These are phyloP conservation scores for Dianthus caryophyllus DNA, from an alignment of 148 eudicot species.

Conservation along the genomic window DNA sequence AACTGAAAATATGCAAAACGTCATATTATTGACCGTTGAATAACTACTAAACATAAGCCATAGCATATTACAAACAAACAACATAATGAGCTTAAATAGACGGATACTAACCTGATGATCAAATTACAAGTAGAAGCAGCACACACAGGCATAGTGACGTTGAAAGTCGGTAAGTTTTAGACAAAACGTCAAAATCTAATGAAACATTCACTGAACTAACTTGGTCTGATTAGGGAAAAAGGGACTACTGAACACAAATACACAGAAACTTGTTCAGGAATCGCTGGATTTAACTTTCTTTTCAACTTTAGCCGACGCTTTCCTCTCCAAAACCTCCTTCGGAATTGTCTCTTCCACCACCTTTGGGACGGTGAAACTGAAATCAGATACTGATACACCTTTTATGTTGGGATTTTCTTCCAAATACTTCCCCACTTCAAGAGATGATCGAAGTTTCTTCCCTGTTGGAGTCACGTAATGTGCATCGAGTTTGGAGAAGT, in stretches of 20 bases:
- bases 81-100: too few species aligned
- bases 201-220: not conserved
- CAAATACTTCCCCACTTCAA: constrained; percentile 38
- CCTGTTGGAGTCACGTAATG: constrained; percentile 57
- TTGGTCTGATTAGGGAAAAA: not conserved
- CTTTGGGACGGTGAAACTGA: constrained; percentile 58
- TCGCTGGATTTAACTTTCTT: constrained; percentile 28
- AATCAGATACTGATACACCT: constrained; percentile 38
- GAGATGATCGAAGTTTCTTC: constrained; percentile 37
- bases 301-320: constrained; percentile 24
- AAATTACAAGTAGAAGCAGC: too few species aligned
- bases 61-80: too few species aligned
- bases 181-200: too few species aligned
- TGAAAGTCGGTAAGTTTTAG: not conserved
- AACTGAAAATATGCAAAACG: too few species aligned
- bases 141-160: not conserved
- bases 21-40: too few species aligned
- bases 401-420: constrained; percentile 46
- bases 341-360: constrained; percentile 61
- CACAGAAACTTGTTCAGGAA: constrained; percentile 5
- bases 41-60: too few species aligned
- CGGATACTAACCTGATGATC: too few species aligned
- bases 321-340: constrained; percentile 28
- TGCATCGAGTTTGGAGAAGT: constrained; percentile 63
- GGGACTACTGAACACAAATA: constrained; percentile 15